A percentile compares a stretch with the other conserved stretches of the same genome.
phyloP scores from a whole-genome alignment of 1,284 basidiomycete species.

The Microbotryum scabiosae region DNA sequence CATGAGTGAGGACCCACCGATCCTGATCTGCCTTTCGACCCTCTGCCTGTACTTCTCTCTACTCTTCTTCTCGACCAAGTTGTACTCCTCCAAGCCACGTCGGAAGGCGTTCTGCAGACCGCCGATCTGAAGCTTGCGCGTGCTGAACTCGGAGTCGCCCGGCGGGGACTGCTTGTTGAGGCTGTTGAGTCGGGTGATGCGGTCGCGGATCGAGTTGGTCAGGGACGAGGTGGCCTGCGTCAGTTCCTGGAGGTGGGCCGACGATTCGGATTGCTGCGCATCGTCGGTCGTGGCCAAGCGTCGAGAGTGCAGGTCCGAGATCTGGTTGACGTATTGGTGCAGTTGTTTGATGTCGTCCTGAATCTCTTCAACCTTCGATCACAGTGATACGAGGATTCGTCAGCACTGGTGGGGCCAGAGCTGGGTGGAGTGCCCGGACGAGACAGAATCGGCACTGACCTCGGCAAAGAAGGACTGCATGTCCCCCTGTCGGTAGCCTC shows the following conservation, averaged over 20 bases:
- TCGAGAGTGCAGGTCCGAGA: slow-evolving; percentile 32
- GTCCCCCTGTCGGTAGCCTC: slow-evolving; percentile 6
- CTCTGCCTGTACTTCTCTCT: slow-evolving; percentile 88
- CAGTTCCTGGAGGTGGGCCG: slow-evolving; percentile 27
- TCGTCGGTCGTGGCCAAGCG: slow-evolving; percentile 34
- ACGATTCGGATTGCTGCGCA: slow-evolving; percentile 26
- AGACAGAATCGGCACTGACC: slow-evolving; percentile 5
- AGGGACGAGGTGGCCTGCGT: slow-evolving; percentile 30
- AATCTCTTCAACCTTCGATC: slow-evolving; percentile 30
- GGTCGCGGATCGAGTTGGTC: slow-evolving; percentile 33
- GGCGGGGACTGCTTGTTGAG: slow-evolving; percentile 25
- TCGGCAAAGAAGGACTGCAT: slow-evolving; percentile 28
- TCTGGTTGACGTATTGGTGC: slow-evolving; percentile 30
- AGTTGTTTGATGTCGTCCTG: slow-evolving; percentile 31
- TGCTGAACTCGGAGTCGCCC: slow-evolving; percentile 31
- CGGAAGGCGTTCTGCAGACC: slow-evolving; percentile 40
- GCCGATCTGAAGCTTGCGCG: slow-evolving; percentile 33
- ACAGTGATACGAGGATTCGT: not conserved
- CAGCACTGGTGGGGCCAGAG: not conserved
- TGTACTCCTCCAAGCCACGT: slow-evolving; percentile 50
- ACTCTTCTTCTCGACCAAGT: slow-evolving; percentile 86
- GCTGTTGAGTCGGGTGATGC: slow-evolving; percentile 34
- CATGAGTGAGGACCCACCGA: slow-evolving; percentile 43
- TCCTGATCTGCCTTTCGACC: slow-evolving; percentile 92
- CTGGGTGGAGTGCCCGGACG: not conserved